Base-by-base conservation (phyloP, 345 rosid genomes). In the Streptanthus diversifolius region DNA sequence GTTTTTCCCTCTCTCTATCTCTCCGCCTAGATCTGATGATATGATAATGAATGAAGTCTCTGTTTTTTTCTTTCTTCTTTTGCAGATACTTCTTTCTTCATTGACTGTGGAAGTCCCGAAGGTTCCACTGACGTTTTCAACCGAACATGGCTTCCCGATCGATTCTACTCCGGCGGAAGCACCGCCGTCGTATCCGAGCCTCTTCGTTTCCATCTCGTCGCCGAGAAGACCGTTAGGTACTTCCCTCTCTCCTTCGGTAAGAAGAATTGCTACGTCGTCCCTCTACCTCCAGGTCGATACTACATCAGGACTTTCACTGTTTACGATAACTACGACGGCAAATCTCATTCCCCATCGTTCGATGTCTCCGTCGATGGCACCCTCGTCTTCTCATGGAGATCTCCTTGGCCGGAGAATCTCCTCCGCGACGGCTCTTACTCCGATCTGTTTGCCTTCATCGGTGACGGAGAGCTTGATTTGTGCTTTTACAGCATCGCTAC, bases 401-500 rank as follows among this genome's bases (percentile, higher is more conserved):
- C 93, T 35, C 96, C 99, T 3, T 95, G 98, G 99, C 52, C 68
- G 2, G 88, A 83, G 60, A 33, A 1, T 47, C 75, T 87, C 24
- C 81, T 89, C 11, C 89, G 87, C 17, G 88, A 84, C 66, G 99
- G 99, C 27, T 90, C 98, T 29, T 95, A 95, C 60, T 90, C 99
- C 47, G 99, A 95, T 85, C 92, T 92, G 24, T 85, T 88, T 71
- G 92, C 91, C 2, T 86, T 83, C 64, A 86, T 95, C 41, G 49
- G 62, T 5, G 98, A 92, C 80, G 96, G 95, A 5, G 89, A 90
- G 49, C 91, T 86, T 1, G 99, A 88, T 62, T 59, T 95, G 21
- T 95, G 99, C 73, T 92, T 95, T 73, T 90, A 90, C 80, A 87
- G 98, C 71, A 84, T 95, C 35, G 99, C 98, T 52, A 95, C 99